phyloP scores from a whole-genome alignment of 257 asterid genomes.

The Fraxinus excelsior region DNA sequence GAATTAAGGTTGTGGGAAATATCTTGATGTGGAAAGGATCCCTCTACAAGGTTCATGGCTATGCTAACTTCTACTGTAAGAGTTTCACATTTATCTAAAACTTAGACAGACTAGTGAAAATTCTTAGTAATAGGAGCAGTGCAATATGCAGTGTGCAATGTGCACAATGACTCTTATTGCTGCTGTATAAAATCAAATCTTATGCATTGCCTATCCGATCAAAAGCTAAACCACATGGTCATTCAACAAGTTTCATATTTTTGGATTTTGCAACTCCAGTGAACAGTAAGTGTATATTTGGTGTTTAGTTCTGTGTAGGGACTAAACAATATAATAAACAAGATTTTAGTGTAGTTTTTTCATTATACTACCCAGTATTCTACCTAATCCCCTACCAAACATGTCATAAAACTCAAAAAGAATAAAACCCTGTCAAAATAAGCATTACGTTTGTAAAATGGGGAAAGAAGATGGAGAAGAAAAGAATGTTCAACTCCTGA shows the following conservation, averaged over 20 bases:
- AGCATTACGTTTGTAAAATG: too few relatives aligned
- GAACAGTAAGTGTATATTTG: background rate
- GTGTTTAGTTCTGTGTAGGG: background rate
- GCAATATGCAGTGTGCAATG: too few relatives aligned
- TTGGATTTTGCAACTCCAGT: background rate
- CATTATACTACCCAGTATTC: background rate
- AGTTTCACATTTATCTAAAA: background rate
- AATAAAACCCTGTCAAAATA: too few relatives aligned
- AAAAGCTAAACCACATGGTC: background rate
- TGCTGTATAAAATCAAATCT: background rate
- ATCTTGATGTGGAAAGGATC: background rate
- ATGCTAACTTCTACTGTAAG: background rate
- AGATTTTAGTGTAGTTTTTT: background rate
- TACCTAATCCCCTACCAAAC: background rate
- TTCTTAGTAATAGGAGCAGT: background rate
- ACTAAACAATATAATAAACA: background rate
- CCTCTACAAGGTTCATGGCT: background rate
- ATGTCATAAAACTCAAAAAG: background rate
- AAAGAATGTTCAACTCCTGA: too few relatives aligned
- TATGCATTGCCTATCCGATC: background rate
- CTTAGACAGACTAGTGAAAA: background rate
- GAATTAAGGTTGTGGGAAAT: background rate
- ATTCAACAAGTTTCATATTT: background rate
- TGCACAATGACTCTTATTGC: background rate
- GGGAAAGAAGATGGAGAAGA: too few relatives aligned